Conservation (phyloP, 2,329 filamentous ascomycete species). For the Botrytis medusae region DNA sequence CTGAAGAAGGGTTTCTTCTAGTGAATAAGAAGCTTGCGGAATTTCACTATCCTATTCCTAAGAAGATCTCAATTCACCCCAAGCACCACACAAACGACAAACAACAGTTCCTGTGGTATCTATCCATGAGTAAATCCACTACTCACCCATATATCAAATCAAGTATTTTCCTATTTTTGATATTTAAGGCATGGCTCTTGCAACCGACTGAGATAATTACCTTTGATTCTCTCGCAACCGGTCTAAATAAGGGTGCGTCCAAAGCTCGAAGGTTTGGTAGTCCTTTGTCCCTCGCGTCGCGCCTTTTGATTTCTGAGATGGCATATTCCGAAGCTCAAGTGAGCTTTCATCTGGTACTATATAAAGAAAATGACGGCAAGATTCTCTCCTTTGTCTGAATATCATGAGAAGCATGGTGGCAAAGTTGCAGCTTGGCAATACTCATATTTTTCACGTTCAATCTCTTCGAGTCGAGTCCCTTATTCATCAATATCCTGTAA, state of each 20-base stretch:
- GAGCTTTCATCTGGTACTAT: background rate
- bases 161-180: background rate
- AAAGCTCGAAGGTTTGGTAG: background rate
- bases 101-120: background rate
- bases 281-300: background rate
- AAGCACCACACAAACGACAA: too few relatives aligned
- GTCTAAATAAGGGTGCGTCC: background rate
- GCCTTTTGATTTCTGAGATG: background rate
- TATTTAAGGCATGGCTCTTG: background rate
- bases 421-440: background rate
- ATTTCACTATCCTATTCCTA: background rate
- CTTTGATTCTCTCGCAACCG: too few relatives aligned
- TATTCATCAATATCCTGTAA: background rate
- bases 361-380: background rate
- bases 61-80: background rate
- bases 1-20: too few relatives aligned
- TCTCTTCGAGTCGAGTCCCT: too few relatives aligned
- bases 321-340: background rate
- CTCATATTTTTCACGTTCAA: background rate
- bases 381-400: background rate
- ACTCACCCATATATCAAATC: background rate
- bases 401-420: rapidly evolving
- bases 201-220: background rate
- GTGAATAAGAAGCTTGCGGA: background rate
- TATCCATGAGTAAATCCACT: background rate